A percentile compares a stretch with the other conserved stretches of the same genome.
Evolutionary conservation across 202 grass and related monocot species (phyloP).

Genomic region (Bolboschoenoplectus hybrid): DNA sequence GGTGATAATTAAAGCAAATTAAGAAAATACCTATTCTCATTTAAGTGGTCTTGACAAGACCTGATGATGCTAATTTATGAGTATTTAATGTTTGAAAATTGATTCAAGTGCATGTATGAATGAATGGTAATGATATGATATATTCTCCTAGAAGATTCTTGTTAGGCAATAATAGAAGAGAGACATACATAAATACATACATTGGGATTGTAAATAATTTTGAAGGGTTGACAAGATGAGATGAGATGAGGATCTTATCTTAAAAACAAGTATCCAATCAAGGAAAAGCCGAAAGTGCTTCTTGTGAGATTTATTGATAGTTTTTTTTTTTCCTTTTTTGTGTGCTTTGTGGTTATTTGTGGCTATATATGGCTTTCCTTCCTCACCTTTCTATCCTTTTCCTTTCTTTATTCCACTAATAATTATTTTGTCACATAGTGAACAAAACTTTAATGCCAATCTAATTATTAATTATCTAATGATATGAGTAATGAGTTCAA

Average conservation of each 20-base stretch:
- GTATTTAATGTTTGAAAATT: constrained; percentile 15
- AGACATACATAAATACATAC: background rate
- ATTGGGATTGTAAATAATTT: constrained; percentile 35
- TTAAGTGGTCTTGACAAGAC: background rate
- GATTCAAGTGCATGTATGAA: constrained; percentile 24
- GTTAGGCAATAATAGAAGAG: constrained; percentile 39
- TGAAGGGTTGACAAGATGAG: constrained; percentile 43
- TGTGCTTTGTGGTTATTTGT: constrained; percentile 1
- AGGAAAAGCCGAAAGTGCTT: constrained; percentile 74
- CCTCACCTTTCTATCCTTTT: constrained; percentile 66
- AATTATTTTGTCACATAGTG: background rate
- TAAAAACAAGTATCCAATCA: constrained; percentile 55
- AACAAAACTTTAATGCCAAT: background rate
- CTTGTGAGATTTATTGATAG: constrained; percentile 1
- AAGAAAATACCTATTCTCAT: background rate
- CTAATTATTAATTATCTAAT: background rate
- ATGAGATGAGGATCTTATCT: constrained; percentile 89
- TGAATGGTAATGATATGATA: background rate
- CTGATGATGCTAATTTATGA: background rate
- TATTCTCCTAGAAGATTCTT: constrained; percentile 29
- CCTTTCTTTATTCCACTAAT: constrained; percentile 58
- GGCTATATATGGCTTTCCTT: constrained; percentile 28
- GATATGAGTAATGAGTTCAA: background rate
- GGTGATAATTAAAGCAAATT: constrained; percentile 21
- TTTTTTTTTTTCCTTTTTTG: background rate